These are phyloP conservation scores for Neospora caninum DNA, from an alignment of 169 alveolate genomes.

Conservation along the genomic window DNA sequence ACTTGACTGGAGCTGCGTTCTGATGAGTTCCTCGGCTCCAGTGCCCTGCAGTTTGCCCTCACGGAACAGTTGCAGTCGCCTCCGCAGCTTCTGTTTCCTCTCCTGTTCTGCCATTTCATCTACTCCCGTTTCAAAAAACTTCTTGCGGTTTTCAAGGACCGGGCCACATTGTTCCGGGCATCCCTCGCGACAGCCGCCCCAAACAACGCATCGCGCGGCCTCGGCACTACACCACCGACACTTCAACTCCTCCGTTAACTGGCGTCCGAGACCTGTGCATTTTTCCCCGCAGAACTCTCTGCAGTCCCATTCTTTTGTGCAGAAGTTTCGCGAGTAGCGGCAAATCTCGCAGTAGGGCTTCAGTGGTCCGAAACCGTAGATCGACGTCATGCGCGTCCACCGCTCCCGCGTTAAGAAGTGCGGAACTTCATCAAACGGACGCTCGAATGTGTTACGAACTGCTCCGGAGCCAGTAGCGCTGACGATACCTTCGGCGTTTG, in stretches of 20 bases:
- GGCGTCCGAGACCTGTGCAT: neutral
- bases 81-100: neutral
- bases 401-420: neutral
- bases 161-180: neutral
- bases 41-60: neutral
- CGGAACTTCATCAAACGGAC: neutral
- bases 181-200: neutral
- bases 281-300: neutral
- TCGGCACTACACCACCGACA: constrained; percentile 5
- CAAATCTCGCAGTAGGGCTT: constrained; percentile 2
- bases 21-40: neutral
- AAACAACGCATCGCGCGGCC: neutral
- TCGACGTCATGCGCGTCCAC: neutral
- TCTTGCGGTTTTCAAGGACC: neutral
- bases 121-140: neutral
- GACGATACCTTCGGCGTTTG: too few relatives aligned
- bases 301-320: neutral
- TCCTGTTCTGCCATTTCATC: neutral
- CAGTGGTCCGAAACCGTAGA: neutral
- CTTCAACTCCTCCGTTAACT: neutral
- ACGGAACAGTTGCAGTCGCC: neutral
- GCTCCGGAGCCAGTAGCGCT: neutral
- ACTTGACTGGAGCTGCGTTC: neutral
- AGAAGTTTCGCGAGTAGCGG: neutral
- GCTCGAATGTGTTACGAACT: neutral